Base-by-base conservation (phyloP, 2,329 filamentous ascomycete species). In the Penicillium thymicola region DNA sequence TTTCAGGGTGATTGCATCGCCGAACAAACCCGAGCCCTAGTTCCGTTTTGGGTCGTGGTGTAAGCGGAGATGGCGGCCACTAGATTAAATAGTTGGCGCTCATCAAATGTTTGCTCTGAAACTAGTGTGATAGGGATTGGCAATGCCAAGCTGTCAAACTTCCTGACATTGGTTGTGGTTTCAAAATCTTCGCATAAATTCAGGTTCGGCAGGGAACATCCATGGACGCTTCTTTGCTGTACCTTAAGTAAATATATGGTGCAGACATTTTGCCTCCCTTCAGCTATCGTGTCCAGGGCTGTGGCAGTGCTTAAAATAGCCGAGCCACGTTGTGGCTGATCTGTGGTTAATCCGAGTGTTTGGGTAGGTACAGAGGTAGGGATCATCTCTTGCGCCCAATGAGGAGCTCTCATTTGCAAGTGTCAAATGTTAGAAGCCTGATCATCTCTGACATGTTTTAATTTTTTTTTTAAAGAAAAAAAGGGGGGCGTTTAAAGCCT, bases 1-100 rank as follows among this genome's bases (percentile, higher is more conserved):
- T 64, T 66, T 65, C 62, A 66, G 61, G 61, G 55, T 64, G 50
- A 61, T 62, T 60, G 59, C 58, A 58, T 62, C 53, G 25, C 60
- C 60, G 62, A 65, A 49, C 38, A 66, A 44, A 47, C 57, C 61
- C 60, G 64, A 59, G 62, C 38, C n/a, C 21, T 27, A 51, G 34
- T 40, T 51, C 34, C 9, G 13, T 43, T 60, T 30, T 50, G 10
- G 38, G 53, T 54, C 47, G 3, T 21, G 57, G 21, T 5, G 44
- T 46, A 25, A 36, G 60, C 60, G 56, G 54, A 37, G 55, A 54
- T 42, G 27, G 57, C 57, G 60, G 55, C 51, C 23, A 36, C 49
- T 54, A 49, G 38, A 45, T 51, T 52, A 41, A n/a, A 40, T 57
- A 25, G 18, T 52, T 53, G 51, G 36, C 36, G 21, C 38, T 55